Evolutionary conservation across 2,329 filamentous ascomycete genomes (phyloP).

Genomic region (Phialophora chinensis): DNA sequence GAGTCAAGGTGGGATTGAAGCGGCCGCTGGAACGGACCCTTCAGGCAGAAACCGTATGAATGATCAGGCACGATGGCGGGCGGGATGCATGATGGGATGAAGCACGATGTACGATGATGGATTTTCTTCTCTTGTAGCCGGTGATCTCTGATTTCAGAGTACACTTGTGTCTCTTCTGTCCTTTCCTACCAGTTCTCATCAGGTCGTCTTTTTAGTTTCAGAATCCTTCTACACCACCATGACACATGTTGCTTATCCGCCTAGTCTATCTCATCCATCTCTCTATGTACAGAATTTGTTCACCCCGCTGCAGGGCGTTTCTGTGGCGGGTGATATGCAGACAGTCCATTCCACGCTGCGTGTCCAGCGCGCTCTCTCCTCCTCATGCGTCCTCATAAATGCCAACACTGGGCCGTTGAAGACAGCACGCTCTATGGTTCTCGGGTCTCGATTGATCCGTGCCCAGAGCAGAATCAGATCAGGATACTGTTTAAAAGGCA

Average conservation of each 20-base stretch:
- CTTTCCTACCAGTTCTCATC: not conserved
- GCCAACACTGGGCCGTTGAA: not conserved
- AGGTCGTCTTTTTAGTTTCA: not conserved
- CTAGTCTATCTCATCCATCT: not conserved
- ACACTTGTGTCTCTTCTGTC: not conserved
- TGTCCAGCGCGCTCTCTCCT: not conserved
- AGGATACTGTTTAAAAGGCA: not conserved
- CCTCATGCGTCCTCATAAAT: not conserved
- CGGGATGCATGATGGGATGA: not conserved
- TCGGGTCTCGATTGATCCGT: not conserved
- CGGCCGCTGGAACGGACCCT: conserved; percentile 2
- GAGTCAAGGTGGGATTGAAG: conserved; percentile 43
- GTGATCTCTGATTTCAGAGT: not conserved
- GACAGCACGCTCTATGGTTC: not conserved
- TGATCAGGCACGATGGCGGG: not conserved
- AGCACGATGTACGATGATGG: not conserved
- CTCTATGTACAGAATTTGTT: not conserved
- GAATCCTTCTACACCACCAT: not conserved
- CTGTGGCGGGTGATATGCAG: not conserved
- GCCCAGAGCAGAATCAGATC: not conserved
- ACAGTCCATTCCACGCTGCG: not conserved
- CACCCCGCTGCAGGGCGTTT: not conserved
- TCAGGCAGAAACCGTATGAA: not conserved
- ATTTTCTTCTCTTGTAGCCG: not conserved
- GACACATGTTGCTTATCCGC: not conserved